These are phyloP conservation scores for Thelonectria olida DNA, from an alignment of 2,329 filamentous ascomycete genomes.

Conservation along the genomic window DNA sequence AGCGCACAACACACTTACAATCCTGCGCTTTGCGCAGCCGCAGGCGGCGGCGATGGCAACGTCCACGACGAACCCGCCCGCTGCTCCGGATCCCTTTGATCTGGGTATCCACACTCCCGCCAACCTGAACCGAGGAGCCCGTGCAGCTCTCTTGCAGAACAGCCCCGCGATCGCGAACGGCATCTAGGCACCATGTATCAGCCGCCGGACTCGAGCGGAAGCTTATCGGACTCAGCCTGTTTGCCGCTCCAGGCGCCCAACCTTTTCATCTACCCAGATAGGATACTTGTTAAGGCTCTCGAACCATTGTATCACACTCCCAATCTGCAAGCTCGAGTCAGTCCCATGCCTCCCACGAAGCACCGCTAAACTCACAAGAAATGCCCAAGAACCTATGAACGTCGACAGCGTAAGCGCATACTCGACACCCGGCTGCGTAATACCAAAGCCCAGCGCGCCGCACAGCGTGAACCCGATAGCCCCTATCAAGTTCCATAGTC, in stretches of 20 bases:
- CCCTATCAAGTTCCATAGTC: conserved; percentile 71
- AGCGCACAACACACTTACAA: neutral
- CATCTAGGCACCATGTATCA: no score
- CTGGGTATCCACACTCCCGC: neutral
- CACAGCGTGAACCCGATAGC: conserved; percentile 70
- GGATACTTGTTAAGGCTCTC: conserved; percentile 39
- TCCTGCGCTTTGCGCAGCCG: neutral
- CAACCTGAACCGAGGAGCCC: conserved; percentile 2
- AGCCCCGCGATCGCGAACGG: conserved; percentile 7
- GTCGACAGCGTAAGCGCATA: conserved; percentile 61
- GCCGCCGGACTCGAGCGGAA: no score
- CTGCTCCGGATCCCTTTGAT: conserved; percentile 1
- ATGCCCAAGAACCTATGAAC: conserved; percentile 60
- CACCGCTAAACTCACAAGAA: conserved; percentile 44
- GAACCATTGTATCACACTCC: conserved; percentile 37
- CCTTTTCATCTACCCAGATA: conserved; percentile 27
- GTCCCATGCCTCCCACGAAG: neutral
- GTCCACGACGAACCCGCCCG: neutral
- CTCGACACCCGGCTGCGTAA: conserved; percentile 41
- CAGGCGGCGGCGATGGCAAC: neutral
- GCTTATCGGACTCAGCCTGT: no score
- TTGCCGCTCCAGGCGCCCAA: no score
- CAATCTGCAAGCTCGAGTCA: conserved; percentile 59
- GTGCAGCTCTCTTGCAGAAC: conserved; percentile 9
- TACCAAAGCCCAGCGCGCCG: conserved; percentile 63